Conservation (phyloP, 75 land plant species). For the Pinus taeda region DNA sequence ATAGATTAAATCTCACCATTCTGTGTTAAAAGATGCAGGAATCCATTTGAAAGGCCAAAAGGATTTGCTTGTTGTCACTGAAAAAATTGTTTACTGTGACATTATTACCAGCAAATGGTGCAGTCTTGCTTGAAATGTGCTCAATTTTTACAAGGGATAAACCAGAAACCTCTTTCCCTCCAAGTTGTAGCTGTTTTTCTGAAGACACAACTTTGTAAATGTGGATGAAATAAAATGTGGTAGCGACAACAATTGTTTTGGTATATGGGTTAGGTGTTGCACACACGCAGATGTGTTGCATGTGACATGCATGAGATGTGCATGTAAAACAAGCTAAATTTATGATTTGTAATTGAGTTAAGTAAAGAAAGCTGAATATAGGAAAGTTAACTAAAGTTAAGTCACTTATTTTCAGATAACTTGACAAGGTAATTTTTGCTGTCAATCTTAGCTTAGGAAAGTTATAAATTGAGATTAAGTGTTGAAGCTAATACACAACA, state of each 20-base stretch:
- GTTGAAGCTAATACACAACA: too few relatives aligned
- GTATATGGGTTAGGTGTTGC: too few relatives aligned
- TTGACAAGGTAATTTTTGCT: too few relatives aligned
- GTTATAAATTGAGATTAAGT: too few relatives aligned
- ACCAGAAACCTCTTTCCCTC: conserved; percentile 74
- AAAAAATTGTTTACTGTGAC: conserved; percentile 83
- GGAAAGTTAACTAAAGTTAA: too few relatives aligned
- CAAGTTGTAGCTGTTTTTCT: conserved; percentile 53
- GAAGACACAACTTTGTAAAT: conserved; percentile 60
- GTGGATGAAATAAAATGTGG: conserved; percentile 63
- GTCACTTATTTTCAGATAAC: too few relatives aligned
- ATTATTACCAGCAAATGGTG: conserved; percentile 45
- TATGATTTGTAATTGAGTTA: too few relatives aligned
- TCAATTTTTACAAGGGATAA: conserved; percentile 50
- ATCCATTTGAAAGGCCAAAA: conserved; percentile 79
- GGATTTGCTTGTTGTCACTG: conserved; percentile 65
- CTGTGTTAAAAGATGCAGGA: conserved; percentile 74
- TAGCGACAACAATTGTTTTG: background rate
- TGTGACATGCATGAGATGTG: too few relatives aligned
- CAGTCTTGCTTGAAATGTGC: conserved; percentile 51
- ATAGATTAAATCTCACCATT: conserved; percentile 53
- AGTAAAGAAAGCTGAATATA: too few relatives aligned
- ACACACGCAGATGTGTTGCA: too few relatives aligned
- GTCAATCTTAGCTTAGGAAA: too few relatives aligned
- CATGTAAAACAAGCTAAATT: too few relatives aligned